These are phyloP conservation scores for Plantago ovata DNA, from an alignment of 257 asterid genomes.

Conservation along the genomic window DNA sequence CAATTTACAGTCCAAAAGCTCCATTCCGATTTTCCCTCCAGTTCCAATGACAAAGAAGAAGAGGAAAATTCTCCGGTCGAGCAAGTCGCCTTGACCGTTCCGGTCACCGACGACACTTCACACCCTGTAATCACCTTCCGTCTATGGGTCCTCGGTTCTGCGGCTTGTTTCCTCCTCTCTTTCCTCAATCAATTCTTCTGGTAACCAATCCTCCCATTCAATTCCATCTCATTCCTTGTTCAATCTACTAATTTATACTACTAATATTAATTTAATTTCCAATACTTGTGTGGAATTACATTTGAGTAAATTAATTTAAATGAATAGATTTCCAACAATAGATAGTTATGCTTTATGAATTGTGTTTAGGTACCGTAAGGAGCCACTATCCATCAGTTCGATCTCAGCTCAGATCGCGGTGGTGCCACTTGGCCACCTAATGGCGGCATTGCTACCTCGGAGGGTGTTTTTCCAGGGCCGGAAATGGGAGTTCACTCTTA, in stretches of 20 bases:
- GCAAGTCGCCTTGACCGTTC: slow-evolving; percentile 84
- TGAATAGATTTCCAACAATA: too few relatives aligned
- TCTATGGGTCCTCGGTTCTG: slow-evolving; percentile 61
- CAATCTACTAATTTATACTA: too few relatives aligned
- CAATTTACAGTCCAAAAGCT: slow-evolving; percentile 31
- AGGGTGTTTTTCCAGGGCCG: slow-evolving; percentile 60
- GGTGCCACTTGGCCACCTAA: slow-evolving; percentile 79
- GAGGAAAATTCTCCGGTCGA: slow-evolving; percentile 63
- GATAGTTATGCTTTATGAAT: too few relatives aligned
- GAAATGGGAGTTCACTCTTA: slow-evolving; percentile 60
- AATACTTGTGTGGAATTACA: too few relatives aligned
- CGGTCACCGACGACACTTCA: slow-evolving; percentile 53
- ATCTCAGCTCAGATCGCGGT: slow-evolving; percentile 92
- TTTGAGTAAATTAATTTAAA: too few relatives aligned
- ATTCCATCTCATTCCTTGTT: too few relatives aligned
- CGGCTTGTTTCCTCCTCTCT: slow-evolving; percentile 66
- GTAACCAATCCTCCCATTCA: slow-evolving; percentile 7
- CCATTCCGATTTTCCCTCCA: slow-evolving; percentile 24
- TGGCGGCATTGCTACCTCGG: slow-evolving; percentile 53
- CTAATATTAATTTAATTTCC: too few relatives aligned
- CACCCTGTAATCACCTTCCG: slow-evolving; percentile 81
- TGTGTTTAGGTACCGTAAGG: slow-evolving; percentile 47
- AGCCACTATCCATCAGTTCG: slow-evolving; percentile 72
- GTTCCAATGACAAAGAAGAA: slow-evolving; percentile 10
- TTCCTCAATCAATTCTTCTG: slow-evolving; percentile 93